Base-by-base conservation (phyloP, 805 yeast species). In the Candida railenensis region DNA sequence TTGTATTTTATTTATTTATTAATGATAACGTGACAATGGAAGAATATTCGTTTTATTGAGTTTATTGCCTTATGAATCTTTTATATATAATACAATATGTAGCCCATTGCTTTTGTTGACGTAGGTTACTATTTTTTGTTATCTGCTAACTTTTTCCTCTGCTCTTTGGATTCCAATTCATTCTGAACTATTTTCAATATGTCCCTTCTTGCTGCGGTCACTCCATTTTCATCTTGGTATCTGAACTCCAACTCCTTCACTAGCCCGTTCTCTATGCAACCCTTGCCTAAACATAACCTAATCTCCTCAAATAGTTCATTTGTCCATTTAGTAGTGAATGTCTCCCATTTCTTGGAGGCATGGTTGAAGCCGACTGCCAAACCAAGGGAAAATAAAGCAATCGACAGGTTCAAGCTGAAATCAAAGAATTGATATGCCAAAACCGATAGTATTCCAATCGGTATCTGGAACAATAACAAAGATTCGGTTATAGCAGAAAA, bases 341-440 rank as follows among this genome's bases (percentile, higher is more conserved):
- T 38, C 22, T 59, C 63, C 77, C 77, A 72, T 3, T 42, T 49
- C 32, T 62, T 65, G 4, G 73, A 62, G 3, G 72, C 74, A 34
- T 67, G 61, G 46, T 71, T 71, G 53, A 72, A 69, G 11, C 77
- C 77, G 42, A 67, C 48, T 5, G 64, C 66, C 65, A 69, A 62
- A 0, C 77, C 77, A n/a, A 72, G 53, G 3, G 56, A 49, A 3
- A 58, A 63, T 4, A 72, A 50, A 0, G 76, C 74, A 33, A 59
- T 43, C 0, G 71, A 63, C 14, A 65, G 54, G 37, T 72, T 66
- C 2, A 56, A 43, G 2, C 63, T 55, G 43, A 71, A 58, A 2
- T 61, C 73, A 50, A 72, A 67, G 50, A 58, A 61, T 21, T 62
- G 56, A 50, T 63, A 68, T 2, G 73, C 58, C 14, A 61, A 48